Evolutionary conservation across 108 stramenopile species (phyloP), one percentile per base, ranked within the genome.

Genomic region (Epithemia pelagica): DNA sequence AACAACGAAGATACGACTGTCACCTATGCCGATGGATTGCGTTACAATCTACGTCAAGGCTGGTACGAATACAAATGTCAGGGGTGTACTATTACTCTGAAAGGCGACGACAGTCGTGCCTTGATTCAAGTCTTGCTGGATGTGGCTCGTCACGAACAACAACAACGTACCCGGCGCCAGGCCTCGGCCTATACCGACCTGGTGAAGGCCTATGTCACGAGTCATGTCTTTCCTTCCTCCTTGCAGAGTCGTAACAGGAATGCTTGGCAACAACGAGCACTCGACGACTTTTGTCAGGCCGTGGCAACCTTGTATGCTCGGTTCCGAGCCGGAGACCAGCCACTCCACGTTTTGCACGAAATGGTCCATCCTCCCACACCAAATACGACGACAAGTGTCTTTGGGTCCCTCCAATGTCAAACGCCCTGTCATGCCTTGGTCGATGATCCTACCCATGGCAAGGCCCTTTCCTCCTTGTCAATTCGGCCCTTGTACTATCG

Each of bases 51-150:
- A 26, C 58, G 64, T 0, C 59, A 82, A 53, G 85, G 85, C 20
- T 93, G 92, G 92, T 93, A 90, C 73, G 85, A 90, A 37, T 93
- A 86, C 62, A 71, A 77, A 52, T 86, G 87, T 64, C 65, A 65
- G 54, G n/a, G n/a, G n/a, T 81, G 84, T 56, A 55, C 19, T 1
- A 54, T 70, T 15, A 46, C 37, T 10, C 64, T 56, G 30, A 19
- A 1, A 24, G 65, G 54, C 21, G 30, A 67, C 24, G 64, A 61
- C 64, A 54, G 37, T 10, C 10, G 37, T 5, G 10, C 5, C 5
- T 28, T 66, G 53, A 15, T 27, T 29, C 23, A 33, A 26, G 61
- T 28, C 30, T 28, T 31, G 32, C 32, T 19, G 1, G n/a, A 25
- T 20, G 20, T 31, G 51, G 65, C 30, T 15, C 10, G 19, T 24